phyloP scores from a whole-genome alignment of 2,329 filamentous ascomycete species.

The Aspergillus sp. region DNA sequence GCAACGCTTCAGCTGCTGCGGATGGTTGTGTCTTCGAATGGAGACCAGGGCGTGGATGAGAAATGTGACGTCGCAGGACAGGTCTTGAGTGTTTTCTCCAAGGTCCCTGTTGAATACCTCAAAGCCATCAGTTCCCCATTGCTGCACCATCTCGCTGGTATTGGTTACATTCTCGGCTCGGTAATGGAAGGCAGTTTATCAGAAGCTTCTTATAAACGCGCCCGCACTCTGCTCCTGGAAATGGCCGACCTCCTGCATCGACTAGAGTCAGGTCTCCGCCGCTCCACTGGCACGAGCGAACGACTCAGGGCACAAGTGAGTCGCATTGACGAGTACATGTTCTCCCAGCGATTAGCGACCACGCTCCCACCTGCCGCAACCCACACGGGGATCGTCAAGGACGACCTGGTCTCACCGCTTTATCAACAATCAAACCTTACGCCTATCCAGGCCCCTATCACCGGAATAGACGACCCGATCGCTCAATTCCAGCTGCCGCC shows the following conservation, averaged over 20 bases:
- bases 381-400: not conserved
- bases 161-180: conserved; percentile 3
- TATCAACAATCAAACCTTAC: not conserved
- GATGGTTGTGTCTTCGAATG: conserved; percentile 3
- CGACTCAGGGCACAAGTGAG: not conserved
- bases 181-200: conserved; percentile 4
- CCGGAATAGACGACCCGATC: not conserved
- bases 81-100: conserved; percentile 3
- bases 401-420: not conserved
- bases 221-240: not conserved
- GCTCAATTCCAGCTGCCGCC: conserved; percentile 2
- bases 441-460: not conserved
- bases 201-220: not conserved
- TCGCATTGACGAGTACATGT: conserved; percentile 5
- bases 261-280: not conserved
- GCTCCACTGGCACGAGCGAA: conserved; percentile 4
- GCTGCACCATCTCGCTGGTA: conserved; percentile 1
- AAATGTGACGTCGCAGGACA: conserved; percentile 2
- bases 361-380: not conserved
- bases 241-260: conserved; percentile 7
- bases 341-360: not conserved
- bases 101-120: conserved; percentile 1
- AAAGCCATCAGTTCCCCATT: conserved; percentile 6
- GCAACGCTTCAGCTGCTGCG: conserved; percentile 5
- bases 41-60: not conserved